Conservation (phyloP, 495 filamentous ascomycete species). For the Durotheca rogersii region DNA sequence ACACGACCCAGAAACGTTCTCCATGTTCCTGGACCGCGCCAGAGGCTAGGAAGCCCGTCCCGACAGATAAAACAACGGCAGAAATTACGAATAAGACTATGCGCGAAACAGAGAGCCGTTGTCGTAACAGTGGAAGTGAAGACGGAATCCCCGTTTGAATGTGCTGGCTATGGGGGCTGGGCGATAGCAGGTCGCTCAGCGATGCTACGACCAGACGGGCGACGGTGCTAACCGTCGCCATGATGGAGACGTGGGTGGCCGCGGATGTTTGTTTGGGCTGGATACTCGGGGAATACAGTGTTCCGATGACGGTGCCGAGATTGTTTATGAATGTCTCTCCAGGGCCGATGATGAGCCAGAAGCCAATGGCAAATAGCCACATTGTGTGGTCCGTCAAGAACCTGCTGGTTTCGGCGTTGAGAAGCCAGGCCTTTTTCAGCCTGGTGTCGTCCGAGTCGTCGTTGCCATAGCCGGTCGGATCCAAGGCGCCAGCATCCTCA, state of each 20-base stretch:
- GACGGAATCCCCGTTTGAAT: conserved; percentile 41
- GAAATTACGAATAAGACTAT: conserved; percentile 75
- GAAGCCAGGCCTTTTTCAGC: conserved; percentile 76
- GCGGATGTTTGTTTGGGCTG: conserved; percentile 59
- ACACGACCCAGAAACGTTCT: conserved; percentile 76
- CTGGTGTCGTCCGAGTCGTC: conserved; percentile 66
- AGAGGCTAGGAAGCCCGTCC: conserved; percentile 72
- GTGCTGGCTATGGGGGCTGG: conserved; percentile 49
- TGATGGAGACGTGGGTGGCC: conserved; percentile 87
- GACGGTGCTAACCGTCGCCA: conserved; percentile 87
- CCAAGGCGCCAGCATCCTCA: conserved; percentile 39
- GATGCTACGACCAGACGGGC: conserved; percentile 83
- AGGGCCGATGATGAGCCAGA: conserved; percentile 91
- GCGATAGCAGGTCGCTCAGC: conserved; percentile 84
- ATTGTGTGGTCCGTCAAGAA: conserved; percentile 88
- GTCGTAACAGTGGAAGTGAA: conserved; percentile 34
- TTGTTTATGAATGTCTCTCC: conserved; percentile 98
- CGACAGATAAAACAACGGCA: conserved; percentile 72
- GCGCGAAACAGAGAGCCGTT: conserved; percentile 66
- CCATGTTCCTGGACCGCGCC: conserved; percentile 65
- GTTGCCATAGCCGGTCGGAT: conserved; percentile 39
- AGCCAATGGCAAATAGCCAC: conserved; percentile 90
- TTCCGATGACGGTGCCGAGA: conserved; percentile 87
- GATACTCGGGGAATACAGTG: conserved; percentile 65
- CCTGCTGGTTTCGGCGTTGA: conserved; percentile 80